Conservation (phyloP, 2,329 filamentous ascomycete genomes). For the Hortaea werneckii region DNA sequence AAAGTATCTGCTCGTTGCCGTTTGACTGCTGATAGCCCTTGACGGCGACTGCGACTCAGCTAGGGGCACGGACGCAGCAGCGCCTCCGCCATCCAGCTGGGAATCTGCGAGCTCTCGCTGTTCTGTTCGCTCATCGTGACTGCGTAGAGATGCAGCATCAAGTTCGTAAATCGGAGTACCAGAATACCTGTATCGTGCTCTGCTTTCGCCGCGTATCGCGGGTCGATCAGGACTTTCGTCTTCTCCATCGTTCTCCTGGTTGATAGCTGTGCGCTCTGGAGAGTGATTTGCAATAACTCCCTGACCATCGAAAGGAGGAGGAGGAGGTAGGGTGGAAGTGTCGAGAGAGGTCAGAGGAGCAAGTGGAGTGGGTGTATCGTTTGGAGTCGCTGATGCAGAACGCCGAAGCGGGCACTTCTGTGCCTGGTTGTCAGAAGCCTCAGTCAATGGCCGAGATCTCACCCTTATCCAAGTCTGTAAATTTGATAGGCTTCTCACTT, state of each 20-base stretch:
- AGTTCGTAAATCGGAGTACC: constrained; percentile 15
- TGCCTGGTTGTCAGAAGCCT: no score
- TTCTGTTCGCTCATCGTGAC: constrained; percentile 1
- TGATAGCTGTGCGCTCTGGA: no score
- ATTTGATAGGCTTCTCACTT: no score
- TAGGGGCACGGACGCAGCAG: background rate
- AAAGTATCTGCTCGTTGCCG: constrained; percentile 7
- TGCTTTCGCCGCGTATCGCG: constrained; percentile 14
- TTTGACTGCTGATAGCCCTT: constrained; percentile 2
- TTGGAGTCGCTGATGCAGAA: no score
- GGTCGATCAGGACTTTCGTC: background rate
- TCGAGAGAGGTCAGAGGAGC: no score
- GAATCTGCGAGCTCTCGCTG: background rate
- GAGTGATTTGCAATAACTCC: no score
- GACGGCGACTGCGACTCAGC: background rate
- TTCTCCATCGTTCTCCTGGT: background rate
- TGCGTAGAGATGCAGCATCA: constrained; percentile 13
- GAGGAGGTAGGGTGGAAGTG: no score
- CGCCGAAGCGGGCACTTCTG: no score
- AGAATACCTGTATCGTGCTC: constrained; percentile 16
- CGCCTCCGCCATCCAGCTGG: background rate
- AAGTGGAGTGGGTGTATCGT: no score
- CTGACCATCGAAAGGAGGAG: no score
- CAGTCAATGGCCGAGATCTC: no score
- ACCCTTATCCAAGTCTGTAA: no score